These are phyloP conservation scores for Penicillium verhagenii DNA, from an alignment of 495 filamentous ascomycete genomes.

Conservation along the genomic window DNA sequence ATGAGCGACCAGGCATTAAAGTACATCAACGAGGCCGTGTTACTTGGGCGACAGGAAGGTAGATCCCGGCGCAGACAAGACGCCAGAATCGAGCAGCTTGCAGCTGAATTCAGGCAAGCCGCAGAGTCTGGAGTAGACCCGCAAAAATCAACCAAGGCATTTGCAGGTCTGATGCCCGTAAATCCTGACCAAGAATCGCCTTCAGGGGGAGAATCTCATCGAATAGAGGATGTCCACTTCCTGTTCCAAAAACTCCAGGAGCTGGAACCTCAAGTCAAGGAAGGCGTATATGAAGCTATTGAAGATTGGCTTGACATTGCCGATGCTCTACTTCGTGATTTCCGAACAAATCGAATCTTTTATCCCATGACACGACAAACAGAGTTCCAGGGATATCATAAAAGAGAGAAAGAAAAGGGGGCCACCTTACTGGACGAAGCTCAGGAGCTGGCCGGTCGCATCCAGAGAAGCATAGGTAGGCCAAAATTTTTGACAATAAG, in stretches of 20 bases:
- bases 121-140: conserved; percentile 21
- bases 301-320: conserved; percentile 74
- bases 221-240: conserved; percentile 52
- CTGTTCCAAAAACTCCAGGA: conserved; percentile 56
- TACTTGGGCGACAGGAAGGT: conserved; percentile 50
- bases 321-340: conserved; percentile 73
- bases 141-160: conserved; percentile 27
- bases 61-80: conserved; percentile 38
- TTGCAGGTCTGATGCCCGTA: conserved; percentile 12
- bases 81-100: conserved; percentile 43
- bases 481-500: background rate
- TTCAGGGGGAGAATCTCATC: conserved; percentile 34
- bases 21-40: conserved; percentile 69
- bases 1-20: conserved; percentile 71
- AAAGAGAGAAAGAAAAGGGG: conserved; percentile 33
- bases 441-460: conserved; percentile 62
- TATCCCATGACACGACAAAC: conserved; percentile 73
- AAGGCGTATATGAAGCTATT: conserved; percentile 52
- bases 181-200: conserved; percentile 15
- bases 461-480: conserved; percentile 57
- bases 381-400: conserved; percentile 64
- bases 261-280: conserved; percentile 48
- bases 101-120: conserved; percentile 36
- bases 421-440: conserved; percentile 54
- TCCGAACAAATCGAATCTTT: conserved; percentile 71